phyloP scores from a whole-genome alignment of 768 basidiomycete species.

The Agrocybe praecox region DNA sequence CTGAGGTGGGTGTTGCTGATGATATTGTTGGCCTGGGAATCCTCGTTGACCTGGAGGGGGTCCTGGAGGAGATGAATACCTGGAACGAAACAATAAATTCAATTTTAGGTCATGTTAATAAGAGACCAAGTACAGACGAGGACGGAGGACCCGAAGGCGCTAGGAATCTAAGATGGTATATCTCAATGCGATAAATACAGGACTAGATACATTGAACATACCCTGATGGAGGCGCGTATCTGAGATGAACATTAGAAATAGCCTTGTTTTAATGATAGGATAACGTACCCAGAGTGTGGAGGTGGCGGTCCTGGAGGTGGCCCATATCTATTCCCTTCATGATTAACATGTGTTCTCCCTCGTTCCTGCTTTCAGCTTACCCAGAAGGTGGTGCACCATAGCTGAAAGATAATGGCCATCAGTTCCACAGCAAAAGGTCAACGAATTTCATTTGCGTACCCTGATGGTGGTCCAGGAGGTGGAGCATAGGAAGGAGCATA shows the following conservation, averaged over 20 bases:
- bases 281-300: not conserved
- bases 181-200: not conserved
- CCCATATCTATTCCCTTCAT: slow-evolving; percentile 20
- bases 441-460: not conserved
- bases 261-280: not conserved
- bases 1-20: slow-evolving; percentile 27
- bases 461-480: slow-evolving; percentile 25
- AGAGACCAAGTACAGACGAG: not conserved
- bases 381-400: slow-evolving; percentile 22
- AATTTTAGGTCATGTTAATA: not conserved
- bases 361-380: slow-evolving; percentile 6
- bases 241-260: not conserved
- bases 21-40: slow-evolving; percentile 47
- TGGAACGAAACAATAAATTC: not conserved
- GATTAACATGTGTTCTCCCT: not conserved
- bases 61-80: slow-evolving; percentile 28
- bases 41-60: slow-evolving; percentile 27
- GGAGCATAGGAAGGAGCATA: slow-evolving; percentile 41
- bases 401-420: not conserved
- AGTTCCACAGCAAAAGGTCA: not conserved
- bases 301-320: slow-evolving; percentile 20
- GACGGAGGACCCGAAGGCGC: slow-evolving; percentile 5
- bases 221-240: slow-evolving; percentile 26
- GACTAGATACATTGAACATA: slow-evolving; percentile 12
- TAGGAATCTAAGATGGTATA: not conserved